These are phyloP conservation scores for Syzygium aromaticum DNA, from an alignment of 345 rosid species.

Conservation along the genomic window DNA sequence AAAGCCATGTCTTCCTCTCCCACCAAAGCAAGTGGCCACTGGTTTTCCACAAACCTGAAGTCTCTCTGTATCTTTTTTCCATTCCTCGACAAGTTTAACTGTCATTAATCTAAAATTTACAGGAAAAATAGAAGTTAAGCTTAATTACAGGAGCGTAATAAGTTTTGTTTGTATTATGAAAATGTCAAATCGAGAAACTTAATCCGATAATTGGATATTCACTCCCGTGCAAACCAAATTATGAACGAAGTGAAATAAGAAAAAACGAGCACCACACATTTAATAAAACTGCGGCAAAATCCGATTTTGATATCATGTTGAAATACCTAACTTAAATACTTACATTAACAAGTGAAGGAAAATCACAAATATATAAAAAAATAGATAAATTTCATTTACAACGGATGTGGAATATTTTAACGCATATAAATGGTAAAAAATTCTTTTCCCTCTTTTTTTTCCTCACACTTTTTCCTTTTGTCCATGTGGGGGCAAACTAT, in stretches of 20 bases:
- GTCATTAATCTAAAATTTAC: neutral
- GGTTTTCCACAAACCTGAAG: neutral
- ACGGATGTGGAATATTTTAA: neutral
- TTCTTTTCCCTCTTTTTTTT: neutral
- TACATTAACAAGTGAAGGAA: neutral
- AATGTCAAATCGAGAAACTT: neutral
- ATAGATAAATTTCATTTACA: neutral
- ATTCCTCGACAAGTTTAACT: neutral
- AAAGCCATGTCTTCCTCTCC: neutral
- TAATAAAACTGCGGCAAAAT: neutral
- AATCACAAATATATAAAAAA: neutral
- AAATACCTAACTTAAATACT: neutral
- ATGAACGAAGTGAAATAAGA: neutral
- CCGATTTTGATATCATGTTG: fast-evolving
- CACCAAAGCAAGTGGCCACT: neutral
- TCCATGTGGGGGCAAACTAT: neutral
- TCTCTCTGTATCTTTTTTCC: neutral
- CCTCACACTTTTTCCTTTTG: neutral
- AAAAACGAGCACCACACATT: fast-evolving
- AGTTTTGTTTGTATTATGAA: neutral
- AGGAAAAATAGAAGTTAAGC: neutral
- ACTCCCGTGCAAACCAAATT: fast-evolving
- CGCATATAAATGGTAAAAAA: neutral
- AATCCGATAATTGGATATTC: neutral
- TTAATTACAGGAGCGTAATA: neutral